These are phyloP conservation scores for Candolleomyces eurysporus DNA, from an alignment of 768 basidiomycete genomes.

Conservation along the genomic window DNA sequence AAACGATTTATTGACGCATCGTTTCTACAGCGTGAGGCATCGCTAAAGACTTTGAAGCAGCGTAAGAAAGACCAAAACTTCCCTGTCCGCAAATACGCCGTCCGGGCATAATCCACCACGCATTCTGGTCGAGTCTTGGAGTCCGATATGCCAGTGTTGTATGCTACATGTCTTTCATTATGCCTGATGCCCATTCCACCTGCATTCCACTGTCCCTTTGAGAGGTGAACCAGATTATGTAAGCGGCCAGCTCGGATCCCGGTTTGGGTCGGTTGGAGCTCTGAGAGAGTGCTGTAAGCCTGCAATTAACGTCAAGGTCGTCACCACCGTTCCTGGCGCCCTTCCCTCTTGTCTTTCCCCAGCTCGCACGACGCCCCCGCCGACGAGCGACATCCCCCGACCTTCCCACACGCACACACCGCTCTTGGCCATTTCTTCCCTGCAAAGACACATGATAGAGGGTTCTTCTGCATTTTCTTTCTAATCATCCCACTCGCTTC, in stretches of 20 bases:
- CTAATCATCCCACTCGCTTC: not conserved
- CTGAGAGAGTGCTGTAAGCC: not conserved
- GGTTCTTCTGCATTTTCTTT: not conserved
- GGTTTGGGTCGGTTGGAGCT: not conserved
- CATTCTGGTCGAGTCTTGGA: conserved; percentile 11
- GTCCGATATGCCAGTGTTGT: conserved; percentile 23
- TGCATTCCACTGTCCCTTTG: not conserved
- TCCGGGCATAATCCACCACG: conserved; percentile 66
- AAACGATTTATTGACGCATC: not conserved
- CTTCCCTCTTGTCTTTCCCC: not conserved
- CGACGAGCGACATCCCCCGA: not conserved
- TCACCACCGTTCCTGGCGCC: conserved; percentile 1
- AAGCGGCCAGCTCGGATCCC: not conserved
- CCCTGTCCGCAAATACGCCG: conserved; percentile 90
- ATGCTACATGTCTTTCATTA: conserved; percentile 21
- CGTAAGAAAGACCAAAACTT: conserved; percentile 94
- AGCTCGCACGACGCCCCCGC: not conserved
- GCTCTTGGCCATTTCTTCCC: no score
- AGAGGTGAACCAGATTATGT: conserved; percentile 3
- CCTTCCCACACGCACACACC: not conserved
- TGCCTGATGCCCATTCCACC: conserved; percentile 16
- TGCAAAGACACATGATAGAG: not conserved
- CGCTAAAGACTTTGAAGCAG: conserved; percentile 88
- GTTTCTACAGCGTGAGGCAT: conserved; percentile 66
- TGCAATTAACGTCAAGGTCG: not conserved